Evolutionary conservation across 2,329 filamentous ascomycete genomes (phyloP), one percentile per base, ranked within the genome.

Genomic region (Ophidiomyces ophidiicola): DNA sequence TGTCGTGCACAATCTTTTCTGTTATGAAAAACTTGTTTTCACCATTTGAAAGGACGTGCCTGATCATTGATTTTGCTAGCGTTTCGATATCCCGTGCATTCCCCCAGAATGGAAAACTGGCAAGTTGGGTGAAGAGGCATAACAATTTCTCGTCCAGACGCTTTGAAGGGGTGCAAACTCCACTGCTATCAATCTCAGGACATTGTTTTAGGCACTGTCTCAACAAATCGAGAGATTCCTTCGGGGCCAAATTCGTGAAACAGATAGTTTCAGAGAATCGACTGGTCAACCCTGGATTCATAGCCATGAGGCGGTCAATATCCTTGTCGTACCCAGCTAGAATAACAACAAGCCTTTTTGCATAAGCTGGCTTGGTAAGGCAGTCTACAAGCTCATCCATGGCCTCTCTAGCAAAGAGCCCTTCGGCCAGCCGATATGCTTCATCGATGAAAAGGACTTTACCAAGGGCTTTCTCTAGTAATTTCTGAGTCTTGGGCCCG

Each of bases 371-470:
- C 44, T 82, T 70, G 0, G 69, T 72, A n/a, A 72, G 53, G 39
- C 56, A 61, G 45, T 71, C 68, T 0, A 71, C 68, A 2, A 72
- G 47, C 48, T 72, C 67, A 28, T 71, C 64, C 51, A 70, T 64
- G 0, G 69, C 69, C 48, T 72, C 69, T 31, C 70, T 68, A 0
- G 72, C 76, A 47, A 74, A 84, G 0, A 51, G 49, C 0, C 72
- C 73, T 1, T 72, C 68, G 0, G 60, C 65, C 1, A 84, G 67
- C 0, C 78, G 68, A 46, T 84, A 84, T 0, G 80, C 80, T 51
- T 84, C 79, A 41, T 85, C 80, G 5, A 86, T 70, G 44, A 85
- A 78, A 0, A 86, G 63, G 0, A 85, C 74, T 15, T 70, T 72
- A 0, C 81, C 80, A 0, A 83, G 63, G 0, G 72, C 73, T 25